Evolutionary conservation across 2,329 filamentous ascomycete genomes (phyloP).

Genomic region (Xylaria sp.): DNA sequence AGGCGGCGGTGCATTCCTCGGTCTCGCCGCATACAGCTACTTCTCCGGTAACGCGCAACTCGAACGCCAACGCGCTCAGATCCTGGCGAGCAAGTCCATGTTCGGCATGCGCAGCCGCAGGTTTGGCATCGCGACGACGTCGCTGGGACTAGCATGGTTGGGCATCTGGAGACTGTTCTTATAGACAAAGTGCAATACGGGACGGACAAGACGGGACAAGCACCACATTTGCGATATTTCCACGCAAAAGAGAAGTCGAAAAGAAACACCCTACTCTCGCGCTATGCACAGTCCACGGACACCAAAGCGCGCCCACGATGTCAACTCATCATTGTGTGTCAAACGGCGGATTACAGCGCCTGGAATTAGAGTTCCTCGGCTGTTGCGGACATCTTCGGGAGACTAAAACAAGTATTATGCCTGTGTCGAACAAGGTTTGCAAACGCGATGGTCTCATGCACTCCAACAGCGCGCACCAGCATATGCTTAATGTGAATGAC

Average conservation of each 20-base stretch:
- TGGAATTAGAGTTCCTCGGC: neutral
- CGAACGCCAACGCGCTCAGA: slow-evolving; percentile 66
- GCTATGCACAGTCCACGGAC: neutral
- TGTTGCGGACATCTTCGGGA: neutral
- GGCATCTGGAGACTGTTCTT: slow-evolving; percentile 72
- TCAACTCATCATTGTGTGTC: neutral
- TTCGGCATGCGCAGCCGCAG: slow-evolving; percentile 76
- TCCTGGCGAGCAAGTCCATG: slow-evolving; percentile 71
- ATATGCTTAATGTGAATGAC: slow-evolving; percentile 8
- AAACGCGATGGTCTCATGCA: neutral
- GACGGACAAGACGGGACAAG: neutral
- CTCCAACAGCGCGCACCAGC: no score
- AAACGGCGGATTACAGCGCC: neutral
- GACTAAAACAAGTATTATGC: neutral
- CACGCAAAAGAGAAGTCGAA: neutral
- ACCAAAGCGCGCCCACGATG: neutral
- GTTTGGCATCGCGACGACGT: slow-evolving; percentile 70
- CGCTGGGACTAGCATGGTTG: slow-evolving; percentile 70
- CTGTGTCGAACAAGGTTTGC: neutral
- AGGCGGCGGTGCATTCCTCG: slow-evolving; percentile 79
- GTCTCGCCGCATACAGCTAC: slow-evolving; percentile 79
- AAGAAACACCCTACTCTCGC: neutral
- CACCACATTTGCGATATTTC: neutral
- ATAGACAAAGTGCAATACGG: slow-evolving; percentile 44
- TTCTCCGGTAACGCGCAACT: slow-evolving; percentile 75